phyloP scores from a whole-genome alignment of 768 basidiomycete genomes.

The Auriscalpium vulgare region DNA sequence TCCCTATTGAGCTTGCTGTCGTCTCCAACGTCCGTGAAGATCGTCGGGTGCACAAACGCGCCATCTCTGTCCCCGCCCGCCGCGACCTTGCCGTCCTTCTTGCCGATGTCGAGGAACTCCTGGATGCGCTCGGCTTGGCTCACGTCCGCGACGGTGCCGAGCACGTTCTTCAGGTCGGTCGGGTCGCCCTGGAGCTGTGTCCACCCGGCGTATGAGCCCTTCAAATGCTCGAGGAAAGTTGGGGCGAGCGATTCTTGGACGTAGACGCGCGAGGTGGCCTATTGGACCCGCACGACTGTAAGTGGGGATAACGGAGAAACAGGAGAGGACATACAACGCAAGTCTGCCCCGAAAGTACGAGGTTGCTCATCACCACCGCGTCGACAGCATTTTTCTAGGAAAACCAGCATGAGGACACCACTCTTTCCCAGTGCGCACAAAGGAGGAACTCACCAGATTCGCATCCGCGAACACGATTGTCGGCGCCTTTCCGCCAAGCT shows the following conservation, averaged over 20 bases:
- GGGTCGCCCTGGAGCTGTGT: constrained; percentile 32
- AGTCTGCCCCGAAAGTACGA: constrained; percentile 29
- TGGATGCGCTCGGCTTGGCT: constrained; percentile 49
- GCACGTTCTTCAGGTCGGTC: constrained; percentile 56
- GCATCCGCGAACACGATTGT: not conserved
- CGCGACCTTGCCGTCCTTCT: constrained; percentile 54
- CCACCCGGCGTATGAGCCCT: not conserved
- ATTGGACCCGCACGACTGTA: too few relatives aligned
- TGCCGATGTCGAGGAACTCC: constrained; percentile 71
- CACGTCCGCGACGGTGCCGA: constrained; percentile 24
- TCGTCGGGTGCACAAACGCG: constrained; percentile 68
- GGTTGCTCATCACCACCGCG: not conserved
- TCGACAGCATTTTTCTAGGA: not conserved
- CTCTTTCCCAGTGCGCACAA: not conserved
- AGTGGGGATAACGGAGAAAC: not conserved
- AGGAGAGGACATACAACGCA: constrained; percentile 37
- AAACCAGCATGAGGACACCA: not conserved
- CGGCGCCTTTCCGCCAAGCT: not conserved
- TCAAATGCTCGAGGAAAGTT: constrained; percentile 49
- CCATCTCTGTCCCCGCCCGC: constrained; percentile 55
- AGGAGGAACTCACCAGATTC: not conserved
- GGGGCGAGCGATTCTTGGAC: constrained; percentile 70
- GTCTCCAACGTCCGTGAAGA: constrained; percentile 57
- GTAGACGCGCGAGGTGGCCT: constrained; percentile 59
- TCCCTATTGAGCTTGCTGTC: constrained; percentile 72